Conservation (phyloP, 2,329 filamentous ascomycete species). For the Sarocladium strictum region DNA sequence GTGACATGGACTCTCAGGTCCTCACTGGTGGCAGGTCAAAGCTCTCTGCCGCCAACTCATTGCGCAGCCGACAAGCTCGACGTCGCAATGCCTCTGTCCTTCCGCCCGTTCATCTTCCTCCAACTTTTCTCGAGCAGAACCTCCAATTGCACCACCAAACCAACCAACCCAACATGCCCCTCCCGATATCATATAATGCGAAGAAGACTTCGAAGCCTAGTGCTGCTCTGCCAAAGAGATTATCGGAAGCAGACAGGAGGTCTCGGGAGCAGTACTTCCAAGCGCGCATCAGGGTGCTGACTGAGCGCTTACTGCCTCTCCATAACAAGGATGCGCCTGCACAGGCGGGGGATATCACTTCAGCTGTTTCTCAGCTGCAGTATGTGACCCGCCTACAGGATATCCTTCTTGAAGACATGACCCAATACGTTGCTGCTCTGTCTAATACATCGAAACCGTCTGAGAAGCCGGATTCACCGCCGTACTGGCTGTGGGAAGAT, state of each 20-base stretch:
- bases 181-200: not conserved
- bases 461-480: constrained; percentile 23
- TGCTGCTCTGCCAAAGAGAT: not conserved
- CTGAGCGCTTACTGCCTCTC: not conserved
- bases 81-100: constrained; percentile 7
- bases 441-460: not conserved
- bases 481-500: constrained; percentile 34
- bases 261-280: constrained; percentile 3
- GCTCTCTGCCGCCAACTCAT: not conserved
- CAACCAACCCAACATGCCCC: not conserved
- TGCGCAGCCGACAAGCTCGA: constrained; percentile 7
- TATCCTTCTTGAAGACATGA: not conserved
- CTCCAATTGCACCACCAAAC: not conserved
- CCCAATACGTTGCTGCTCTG: not conserved
- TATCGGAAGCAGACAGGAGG: not conserved
- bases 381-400: not conserved
- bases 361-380: not conserved
- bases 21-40: not conserved
- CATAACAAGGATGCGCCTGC: not conserved
- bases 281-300: constrained; percentile 8
- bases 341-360: too few species aligned
- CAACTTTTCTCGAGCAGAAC: constrained; percentile 1
- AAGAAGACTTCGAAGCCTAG: too few species aligned
- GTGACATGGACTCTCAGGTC: not conserved
- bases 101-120: constrained; percentile 1